These are phyloP conservation scores for Straminergon stramineum DNA, from an alignment of 225 moss, liverwort and hornwort species.

Conservation along the genomic window DNA sequence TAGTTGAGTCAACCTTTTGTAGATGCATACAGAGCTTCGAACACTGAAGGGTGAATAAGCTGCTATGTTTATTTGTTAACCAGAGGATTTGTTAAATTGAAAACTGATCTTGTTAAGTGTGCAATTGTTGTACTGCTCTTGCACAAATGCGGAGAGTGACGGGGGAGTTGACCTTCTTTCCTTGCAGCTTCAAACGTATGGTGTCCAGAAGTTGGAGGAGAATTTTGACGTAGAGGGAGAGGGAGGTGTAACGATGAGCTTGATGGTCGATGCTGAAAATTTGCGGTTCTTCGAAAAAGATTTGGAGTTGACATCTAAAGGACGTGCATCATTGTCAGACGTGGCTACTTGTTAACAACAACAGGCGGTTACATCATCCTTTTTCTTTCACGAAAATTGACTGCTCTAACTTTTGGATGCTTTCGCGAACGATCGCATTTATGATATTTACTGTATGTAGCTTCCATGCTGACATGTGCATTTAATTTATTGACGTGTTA, in stretches of 20 bases:
- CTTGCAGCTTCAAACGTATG: slow-evolving; percentile 40
- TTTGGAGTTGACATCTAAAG: slow-evolving; percentile 26
- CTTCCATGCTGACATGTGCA: not conserved
- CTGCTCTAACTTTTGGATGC: not conserved
- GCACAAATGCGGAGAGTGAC: not conserved
- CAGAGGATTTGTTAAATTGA: not conserved
- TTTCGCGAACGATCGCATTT: not conserved
- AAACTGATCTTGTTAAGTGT: not conserved
- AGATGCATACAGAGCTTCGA: not conserved
- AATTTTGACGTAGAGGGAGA: slow-evolving; percentile 31
- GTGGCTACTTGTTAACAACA: not conserved
- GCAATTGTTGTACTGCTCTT: not conserved
- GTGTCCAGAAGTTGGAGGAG: slow-evolving; percentile 45
- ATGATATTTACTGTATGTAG: not conserved
- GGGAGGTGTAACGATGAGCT: slow-evolving; percentile 46
- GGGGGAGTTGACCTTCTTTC: not conserved
- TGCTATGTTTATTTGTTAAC: not conserved
- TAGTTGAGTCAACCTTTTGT: not conserved
- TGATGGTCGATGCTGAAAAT: slow-evolving; percentile 29
- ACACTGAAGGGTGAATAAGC: not conserved
- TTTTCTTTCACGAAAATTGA: not conserved
- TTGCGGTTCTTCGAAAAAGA: slow-evolving; percentile 21
- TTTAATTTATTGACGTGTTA: not conserved
- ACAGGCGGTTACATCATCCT: not conserved
- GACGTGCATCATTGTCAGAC: slow-evolving; percentile 33